These are phyloP conservation scores for Penicillium diatomitis DNA, from an alignment of 495 filamentous ascomycete species.

Conservation along the genomic window DNA sequence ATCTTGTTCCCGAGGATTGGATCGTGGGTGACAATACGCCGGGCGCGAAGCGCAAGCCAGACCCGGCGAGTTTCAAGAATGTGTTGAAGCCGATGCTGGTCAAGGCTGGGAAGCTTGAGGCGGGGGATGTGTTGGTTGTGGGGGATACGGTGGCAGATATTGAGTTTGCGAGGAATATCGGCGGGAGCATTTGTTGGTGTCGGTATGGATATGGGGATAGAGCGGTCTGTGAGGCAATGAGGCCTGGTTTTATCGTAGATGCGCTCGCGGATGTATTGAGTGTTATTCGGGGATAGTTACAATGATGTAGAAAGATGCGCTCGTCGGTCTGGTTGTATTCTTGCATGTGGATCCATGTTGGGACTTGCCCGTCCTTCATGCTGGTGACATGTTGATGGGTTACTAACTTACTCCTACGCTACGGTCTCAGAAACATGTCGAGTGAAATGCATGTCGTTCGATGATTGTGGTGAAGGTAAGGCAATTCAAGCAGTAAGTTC, in stretches of 20 bases:
- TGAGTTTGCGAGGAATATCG: slow-evolving; percentile 14
- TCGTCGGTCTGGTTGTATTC: too few relatives aligned
- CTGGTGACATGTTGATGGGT: too few relatives aligned
- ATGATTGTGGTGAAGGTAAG: too few relatives aligned
- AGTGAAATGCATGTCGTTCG: too few relatives aligned
- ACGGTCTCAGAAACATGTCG: too few relatives aligned
- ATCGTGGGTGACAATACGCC: slow-evolving; percentile 19
- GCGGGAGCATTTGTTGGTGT: slow-evolving; percentile 14
- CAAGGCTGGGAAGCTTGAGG: neutral
- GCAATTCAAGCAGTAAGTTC: too few relatives aligned
- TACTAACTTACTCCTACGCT: too few relatives aligned
- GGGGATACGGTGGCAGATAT: slow-evolving; percentile 19
- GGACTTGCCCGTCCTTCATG: too few relatives aligned
- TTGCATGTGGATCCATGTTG: too few relatives aligned
- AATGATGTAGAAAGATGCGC: too few relatives aligned
- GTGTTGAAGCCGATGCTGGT: slow-evolving; percentile 13
- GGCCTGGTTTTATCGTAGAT: slow-evolving; percentile 12
- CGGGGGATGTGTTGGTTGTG: slow-evolving; percentile 11
- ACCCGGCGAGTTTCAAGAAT: slow-evolving; percentile 16
- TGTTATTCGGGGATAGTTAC: slow-evolving; percentile 1
- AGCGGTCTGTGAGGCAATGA: slow-evolving; percentile 4
- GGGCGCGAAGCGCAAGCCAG: slow-evolving; percentile 16
- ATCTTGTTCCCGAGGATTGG: slow-evolving; percentile 9
- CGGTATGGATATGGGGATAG: slow-evolving; percentile 15
- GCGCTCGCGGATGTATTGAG: slow-evolving; percentile 9